phyloP scores from a whole-genome alignment of 106 monocot species.

The Apostasia shenzhenica region DNA sequence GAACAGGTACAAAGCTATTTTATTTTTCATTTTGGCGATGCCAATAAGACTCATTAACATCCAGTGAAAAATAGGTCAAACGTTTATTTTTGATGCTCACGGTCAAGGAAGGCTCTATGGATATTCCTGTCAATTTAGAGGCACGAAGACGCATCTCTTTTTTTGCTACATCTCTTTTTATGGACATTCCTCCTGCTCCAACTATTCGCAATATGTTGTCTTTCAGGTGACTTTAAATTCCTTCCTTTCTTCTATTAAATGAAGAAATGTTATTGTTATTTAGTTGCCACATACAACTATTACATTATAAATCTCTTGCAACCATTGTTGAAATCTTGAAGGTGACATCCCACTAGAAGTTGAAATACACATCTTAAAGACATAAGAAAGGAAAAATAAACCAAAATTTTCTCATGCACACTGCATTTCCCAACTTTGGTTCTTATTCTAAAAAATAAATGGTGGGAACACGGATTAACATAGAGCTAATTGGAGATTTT shows the following conservation, averaged over 20 bases:
- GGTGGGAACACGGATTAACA: no score
- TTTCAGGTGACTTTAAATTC: constrained; percentile 37
- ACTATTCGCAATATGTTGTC: constrained; percentile 66
- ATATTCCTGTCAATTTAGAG: constrained; percentile 60
- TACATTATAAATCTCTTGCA: not conserved
- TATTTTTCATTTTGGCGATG: not conserved
- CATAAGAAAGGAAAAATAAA: not conserved
- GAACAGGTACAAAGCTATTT: constrained; percentile 26
- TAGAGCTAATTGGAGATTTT: no score
- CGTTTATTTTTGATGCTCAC: constrained; percentile 58
- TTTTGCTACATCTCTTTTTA: constrained; percentile 73
- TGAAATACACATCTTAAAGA: no score
- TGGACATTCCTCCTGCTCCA: constrained; percentile 64
- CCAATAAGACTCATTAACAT: constrained; percentile 1
- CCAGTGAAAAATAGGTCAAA: constrained; percentile 38
- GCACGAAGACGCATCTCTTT: constrained; percentile 67
- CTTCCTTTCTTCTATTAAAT: not conserved
- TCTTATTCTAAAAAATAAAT: no score
- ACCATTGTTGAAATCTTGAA: not conserved
- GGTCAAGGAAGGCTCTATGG: constrained; percentile 47
- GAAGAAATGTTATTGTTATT: no score
- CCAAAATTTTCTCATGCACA: no score
- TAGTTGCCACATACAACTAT: not conserved
- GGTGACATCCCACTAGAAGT: no score
- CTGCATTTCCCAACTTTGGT: no score